Percentiles rank a stretch among this genome's conserved stretches.
phyloP scores from a whole-genome alignment of 495 filamentous ascomycete species.

The Paragyromitra xinjiangensis region DNA sequence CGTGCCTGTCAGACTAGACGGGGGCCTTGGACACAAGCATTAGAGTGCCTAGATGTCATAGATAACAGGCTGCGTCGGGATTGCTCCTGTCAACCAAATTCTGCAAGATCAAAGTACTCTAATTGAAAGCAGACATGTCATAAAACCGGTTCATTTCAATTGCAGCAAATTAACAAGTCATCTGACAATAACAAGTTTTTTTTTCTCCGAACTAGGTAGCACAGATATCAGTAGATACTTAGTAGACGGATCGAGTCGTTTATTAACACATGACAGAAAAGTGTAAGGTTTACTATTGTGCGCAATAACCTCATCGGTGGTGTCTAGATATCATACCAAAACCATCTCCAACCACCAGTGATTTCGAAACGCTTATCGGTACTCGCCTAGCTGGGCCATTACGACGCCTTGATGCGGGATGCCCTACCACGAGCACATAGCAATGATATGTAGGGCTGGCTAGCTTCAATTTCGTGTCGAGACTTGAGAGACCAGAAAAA shows the following conservation, averaged over 20 bases:
- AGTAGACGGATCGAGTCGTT: not conserved
- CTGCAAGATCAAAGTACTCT: not conserved
- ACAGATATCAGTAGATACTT: slow-evolving; percentile 14
- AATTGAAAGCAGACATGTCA: slow-evolving; percentile 47
- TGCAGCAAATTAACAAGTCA: slow-evolving; percentile 22
- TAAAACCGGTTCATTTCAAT: slow-evolving; percentile 33
- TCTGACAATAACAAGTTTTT: slow-evolving; percentile 26
- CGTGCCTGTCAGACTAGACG: not conserved
- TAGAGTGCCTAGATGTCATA: slow-evolving; percentile 6
- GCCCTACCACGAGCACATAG: slow-evolving; percentile 44
- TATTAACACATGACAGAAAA: slow-evolving; percentile 7
- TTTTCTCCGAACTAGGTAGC: not conserved
- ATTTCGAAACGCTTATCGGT: slow-evolving; percentile 21
- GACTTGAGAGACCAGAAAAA: slow-evolving; percentile 4
- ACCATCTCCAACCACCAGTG: slow-evolving; percentile 31
- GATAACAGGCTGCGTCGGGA: slow-evolving; percentile 28
- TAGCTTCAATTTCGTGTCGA: slow-evolving; percentile 14
- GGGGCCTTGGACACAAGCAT: not conserved
- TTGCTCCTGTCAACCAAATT: slow-evolving; percentile 16
- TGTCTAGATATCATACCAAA: slow-evolving; percentile 31
- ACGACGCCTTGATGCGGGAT: slow-evolving; percentile 34
- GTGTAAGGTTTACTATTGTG: not conserved
- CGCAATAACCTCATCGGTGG: slow-evolving; percentile 6
- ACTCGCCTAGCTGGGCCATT: slow-evolving; percentile 38
- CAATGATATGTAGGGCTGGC: slow-evolving; percentile 43